phyloP scores from a whole-genome alignment of 192 early-diverging fungal species.

The Backusella westeae region DNA sequence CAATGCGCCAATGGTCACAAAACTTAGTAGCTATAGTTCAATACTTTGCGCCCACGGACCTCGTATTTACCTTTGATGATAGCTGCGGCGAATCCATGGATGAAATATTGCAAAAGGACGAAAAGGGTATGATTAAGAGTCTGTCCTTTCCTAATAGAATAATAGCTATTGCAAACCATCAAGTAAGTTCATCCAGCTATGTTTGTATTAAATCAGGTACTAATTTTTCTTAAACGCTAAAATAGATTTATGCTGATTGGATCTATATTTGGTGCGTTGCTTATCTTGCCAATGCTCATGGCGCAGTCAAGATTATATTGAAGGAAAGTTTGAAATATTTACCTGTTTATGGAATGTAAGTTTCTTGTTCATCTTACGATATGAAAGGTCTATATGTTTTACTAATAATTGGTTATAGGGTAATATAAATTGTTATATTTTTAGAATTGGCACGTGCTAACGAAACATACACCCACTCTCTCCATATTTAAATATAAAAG shows the following conservation, averaged over 20 bases:
- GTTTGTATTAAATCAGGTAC: neutral
- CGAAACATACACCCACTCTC: neutral
- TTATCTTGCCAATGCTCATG: slow-evolving; percentile 70
- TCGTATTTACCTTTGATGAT: slow-evolving; percentile 50
- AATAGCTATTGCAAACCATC: slow-evolving; percentile 57
- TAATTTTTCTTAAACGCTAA: neutral
- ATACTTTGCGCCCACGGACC: slow-evolving; percentile 49
- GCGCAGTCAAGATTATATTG: slow-evolving; percentile 88
- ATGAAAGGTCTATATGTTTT: neutral
- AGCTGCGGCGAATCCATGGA: slow-evolving; percentile 24
- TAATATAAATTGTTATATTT: slow-evolving; percentile 4
- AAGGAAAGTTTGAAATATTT: slow-evolving; percentile 78
- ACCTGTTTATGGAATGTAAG: slow-evolving; percentile 86
- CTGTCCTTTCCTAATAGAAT: slow-evolving; percentile 47
- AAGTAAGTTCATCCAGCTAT: slow-evolving; percentile 34
- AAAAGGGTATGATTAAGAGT: slow-evolving; percentile 18
- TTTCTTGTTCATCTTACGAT: neutral
- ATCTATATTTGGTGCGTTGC: slow-evolving; percentile 68
- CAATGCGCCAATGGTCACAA: slow-evolving; percentile 32
- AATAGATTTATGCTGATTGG: slow-evolving; percentile 65
- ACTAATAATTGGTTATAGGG: neutral
- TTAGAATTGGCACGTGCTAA: neutral
- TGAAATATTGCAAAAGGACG: slow-evolving; percentile 7
- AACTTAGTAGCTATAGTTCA: slow-evolving; percentile 49
- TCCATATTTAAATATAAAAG: slow-evolving; percentile 24